Conservation (phyloP, 1,284 basidiomycete species). For the Rhodotorula mucilaginosa region DNA sequence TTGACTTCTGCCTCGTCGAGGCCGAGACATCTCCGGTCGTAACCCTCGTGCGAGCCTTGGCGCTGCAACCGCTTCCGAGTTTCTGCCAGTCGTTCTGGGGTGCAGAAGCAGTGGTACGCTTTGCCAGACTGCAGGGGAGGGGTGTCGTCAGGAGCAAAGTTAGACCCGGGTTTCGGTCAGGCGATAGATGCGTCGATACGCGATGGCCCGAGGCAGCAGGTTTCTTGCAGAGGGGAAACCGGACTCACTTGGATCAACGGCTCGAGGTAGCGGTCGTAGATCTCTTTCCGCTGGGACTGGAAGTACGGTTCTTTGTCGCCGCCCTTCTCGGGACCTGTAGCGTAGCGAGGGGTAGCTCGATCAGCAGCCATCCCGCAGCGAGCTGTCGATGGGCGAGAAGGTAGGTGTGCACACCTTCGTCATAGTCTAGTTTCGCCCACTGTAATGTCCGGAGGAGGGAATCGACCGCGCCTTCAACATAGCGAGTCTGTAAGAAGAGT, state of each 20-base stretch:
- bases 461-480: constrained; percentile 79
- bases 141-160: too few relatives aligned
- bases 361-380: not conserved
- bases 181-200: too few relatives aligned
- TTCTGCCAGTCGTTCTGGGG: constrained; percentile 62
- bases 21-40: constrained; percentile 81
- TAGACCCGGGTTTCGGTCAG: too few relatives aligned
- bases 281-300: constrained; percentile 81
- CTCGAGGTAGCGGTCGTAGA: constrained; percentile 73
- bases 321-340: constrained; percentile 67
- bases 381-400: not conserved
- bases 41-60: constrained; percentile 69
- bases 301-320: constrained; percentile 76
- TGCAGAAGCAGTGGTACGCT: constrained; percentile 95
- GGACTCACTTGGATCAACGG: constrained; percentile 67
- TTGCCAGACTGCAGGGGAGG: constrained; percentile 56
- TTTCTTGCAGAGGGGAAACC: too few relatives aligned
- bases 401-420: constrained; percentile 64
- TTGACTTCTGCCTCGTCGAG: constrained; percentile 79
- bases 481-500: constrained; percentile 59
- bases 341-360: not conserved
- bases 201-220: too few relatives aligned
- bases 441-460: constrained; percentile 70
- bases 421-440: constrained; percentile 92
- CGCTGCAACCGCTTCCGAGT: constrained; percentile 68